Conservation (phyloP, 1,139 yeast genomes). For the Lodderomyces pseudojiufengensis region DNA sequence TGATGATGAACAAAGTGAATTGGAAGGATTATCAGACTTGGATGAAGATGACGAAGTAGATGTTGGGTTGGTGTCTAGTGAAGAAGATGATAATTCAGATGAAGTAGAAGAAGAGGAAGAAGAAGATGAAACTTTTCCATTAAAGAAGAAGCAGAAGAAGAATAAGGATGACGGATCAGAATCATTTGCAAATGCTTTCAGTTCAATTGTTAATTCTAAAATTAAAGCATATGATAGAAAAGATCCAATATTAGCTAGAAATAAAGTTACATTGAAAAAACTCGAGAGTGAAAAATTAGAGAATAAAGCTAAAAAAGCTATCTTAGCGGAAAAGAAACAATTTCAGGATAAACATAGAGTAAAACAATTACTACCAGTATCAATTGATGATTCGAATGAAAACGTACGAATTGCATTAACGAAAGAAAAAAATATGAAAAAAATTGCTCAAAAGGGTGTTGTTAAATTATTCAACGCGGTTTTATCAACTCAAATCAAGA, state of each 20-base stretch:
- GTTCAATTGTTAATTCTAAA: slow-evolving; percentile 79
- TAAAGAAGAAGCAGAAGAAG: slow-evolving; percentile 46
- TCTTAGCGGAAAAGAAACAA: slow-evolving; percentile 69
- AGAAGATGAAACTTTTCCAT: slow-evolving; percentile 42
- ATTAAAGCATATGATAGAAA: slow-evolving; percentile 83
- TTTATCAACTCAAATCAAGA: slow-evolving; percentile 71
- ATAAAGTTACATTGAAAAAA: slow-evolving; percentile 64
- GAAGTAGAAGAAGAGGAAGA: slow-evolving; percentile 23
- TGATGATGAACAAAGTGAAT: slow-evolving; percentile 9
- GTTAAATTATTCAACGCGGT: slow-evolving; percentile 89
- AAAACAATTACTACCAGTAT: slow-evolving; percentile 61
- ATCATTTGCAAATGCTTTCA: slow-evolving; percentile 77
- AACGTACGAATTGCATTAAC: slow-evolving; percentile 58
- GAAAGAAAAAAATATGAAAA: slow-evolving; percentile 68
- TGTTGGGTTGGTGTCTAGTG: slow-evolving; percentile 14
- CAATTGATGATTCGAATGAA: slow-evolving; percentile 30
- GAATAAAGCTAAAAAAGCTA: slow-evolving; percentile 70
- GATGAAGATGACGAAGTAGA: slow-evolving; percentile 16
- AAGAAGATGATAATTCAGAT: slow-evolving; percentile 17
- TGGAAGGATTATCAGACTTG: slow-evolving; percentile 11
- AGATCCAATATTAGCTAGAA: slow-evolving; percentile 86
- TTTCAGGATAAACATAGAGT: slow-evolving; percentile 66
- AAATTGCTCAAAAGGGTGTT: slow-evolving; percentile 91
- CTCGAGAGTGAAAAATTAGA: slow-evolving; percentile 81
- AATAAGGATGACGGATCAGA: slow-evolving; percentile 64